These are phyloP conservation scores for Calendula officinalis DNA, from an alignment of 129 eudicot genomes.

Conservation along the genomic window DNA sequence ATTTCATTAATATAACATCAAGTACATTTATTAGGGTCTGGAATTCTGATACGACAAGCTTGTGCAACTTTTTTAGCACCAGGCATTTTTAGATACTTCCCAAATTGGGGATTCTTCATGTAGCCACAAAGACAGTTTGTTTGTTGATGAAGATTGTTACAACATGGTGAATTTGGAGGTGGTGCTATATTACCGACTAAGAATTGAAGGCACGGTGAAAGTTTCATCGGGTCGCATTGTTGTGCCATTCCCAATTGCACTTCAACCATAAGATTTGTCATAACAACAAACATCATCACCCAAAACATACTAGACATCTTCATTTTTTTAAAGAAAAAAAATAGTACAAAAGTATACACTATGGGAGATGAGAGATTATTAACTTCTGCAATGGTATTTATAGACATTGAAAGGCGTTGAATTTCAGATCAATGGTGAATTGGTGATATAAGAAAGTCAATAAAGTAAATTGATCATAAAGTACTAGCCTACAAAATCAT, in stretches of 20 bases:
- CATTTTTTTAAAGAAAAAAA: not conserved
- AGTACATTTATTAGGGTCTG: slow-evolving; percentile 11
- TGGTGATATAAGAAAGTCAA: not conserved
- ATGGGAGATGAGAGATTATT: not conserved
- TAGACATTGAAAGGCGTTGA: not conserved
- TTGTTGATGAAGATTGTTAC: slow-evolving; percentile 8
- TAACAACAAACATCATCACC: not conserved
- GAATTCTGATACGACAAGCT: slow-evolving; percentile 13
- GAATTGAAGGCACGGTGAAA: slow-evolving; percentile 1
- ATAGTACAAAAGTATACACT: not conserved
- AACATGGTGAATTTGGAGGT: slow-evolving; percentile 22
- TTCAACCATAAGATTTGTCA: slow-evolving; percentile 6
- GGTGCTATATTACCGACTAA: not conserved
- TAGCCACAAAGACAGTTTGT: slow-evolving; percentile 7
- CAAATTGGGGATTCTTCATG: slow-evolving; percentile 3
- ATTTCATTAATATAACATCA: not conserved
- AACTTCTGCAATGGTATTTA: slow-evolving; percentile 13
- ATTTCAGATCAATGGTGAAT: not conserved
- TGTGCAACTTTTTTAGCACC: slow-evolving; percentile 11
- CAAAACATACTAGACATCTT: not conserved
- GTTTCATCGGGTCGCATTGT: not conserved
- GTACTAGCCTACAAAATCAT: not conserved
- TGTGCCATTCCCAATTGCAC: slow-evolving; percentile 8
- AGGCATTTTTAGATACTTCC: not conserved
- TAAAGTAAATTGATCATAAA: not conserved